Conservation (phyloP, 1,139 yeast species). For the Sugiyamaella castrensis region DNA sequence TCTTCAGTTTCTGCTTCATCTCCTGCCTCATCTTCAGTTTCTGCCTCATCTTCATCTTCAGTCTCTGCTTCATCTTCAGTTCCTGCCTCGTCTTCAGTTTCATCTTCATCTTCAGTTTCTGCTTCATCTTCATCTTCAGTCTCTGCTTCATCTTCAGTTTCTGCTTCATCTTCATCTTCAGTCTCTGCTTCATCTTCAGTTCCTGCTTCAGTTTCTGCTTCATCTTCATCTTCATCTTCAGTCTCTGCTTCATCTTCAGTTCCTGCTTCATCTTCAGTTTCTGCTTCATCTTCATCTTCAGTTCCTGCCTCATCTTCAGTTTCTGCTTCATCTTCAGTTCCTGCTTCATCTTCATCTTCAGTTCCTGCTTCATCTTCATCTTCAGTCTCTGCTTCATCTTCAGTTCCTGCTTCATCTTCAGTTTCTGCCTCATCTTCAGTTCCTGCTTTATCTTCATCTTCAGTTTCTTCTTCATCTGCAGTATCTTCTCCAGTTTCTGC, state of each 20-base stretch:
- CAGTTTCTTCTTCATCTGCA: not conserved
- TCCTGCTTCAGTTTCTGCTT: not conserved
- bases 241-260: not conserved
- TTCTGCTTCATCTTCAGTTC: conserved; percentile 22
- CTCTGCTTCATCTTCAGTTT: not conserved
- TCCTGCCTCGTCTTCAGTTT: no score
- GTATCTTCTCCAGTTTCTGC: conserved; percentile 1
- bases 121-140: conserved; percentile 1
- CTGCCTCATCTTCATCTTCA: conserved; percentile 1
- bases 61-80: not conserved
- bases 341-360: conserved; percentile 5
- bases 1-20: not conserved
- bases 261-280: conserved; percentile 1
- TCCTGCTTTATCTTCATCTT: not conserved
- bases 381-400: not conserved
- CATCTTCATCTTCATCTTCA: not conserved
- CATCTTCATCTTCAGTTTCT: no score
- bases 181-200: conserved; percentile 1
- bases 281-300: not conserved
- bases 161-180: not conserved
- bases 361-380: not conserved
- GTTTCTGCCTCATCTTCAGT: not conserved
- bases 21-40: not conserved
- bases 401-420: conserved; percentile 6
- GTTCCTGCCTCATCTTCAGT: no score